Base-by-base conservation (phyloP, 169 alveolate genomes). In the Babesia ovis region DNA sequence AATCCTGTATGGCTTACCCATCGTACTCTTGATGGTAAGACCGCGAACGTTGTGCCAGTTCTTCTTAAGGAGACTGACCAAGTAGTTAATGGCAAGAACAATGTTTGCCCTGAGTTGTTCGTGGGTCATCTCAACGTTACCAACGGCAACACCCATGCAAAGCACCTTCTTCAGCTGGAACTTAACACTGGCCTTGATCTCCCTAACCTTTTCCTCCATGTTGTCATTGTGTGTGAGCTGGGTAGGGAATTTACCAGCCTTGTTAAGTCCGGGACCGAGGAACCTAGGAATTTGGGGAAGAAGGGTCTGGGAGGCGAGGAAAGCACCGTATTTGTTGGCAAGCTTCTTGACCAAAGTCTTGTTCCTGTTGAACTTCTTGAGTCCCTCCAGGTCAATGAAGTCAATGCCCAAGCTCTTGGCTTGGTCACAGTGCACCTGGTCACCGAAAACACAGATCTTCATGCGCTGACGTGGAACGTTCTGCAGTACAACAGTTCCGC, bases 181-280 rank as follows among this genome's bases (percentile, higher is more conserved):
- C 92, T 95, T 95, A 53, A 95, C 93, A 45, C 95, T 91, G 45
- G 96, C 90, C 83, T 93, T 93, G 72, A 96, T 93, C 90, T 98
- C 99, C 70, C 92, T 94, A 42, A 97, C 95, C 94, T 98, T 98
- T 57, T 91, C 97, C 85, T 91, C 95, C 56, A 98, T 94, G 86
- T 95, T 94, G 85, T 97, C 99, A 79, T 79, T 91, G 81, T 96
- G 99, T 45, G 99, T 94, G 81, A 98, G 94, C 82, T 96, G 97
- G 60, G 98, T 93, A 37, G 99, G 99, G 97, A 98, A 98, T 91
- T 96, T 98, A 55, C 99, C 99, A 68, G 99, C 98, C 93, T 97
- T 98, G 92, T 95, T 95, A 51, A 98, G 93, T 64, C 98, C 98
- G 75, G 99, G 99, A 56, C 99, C 99, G 34, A 98, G 93, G 74